These are phyloP conservation scores for Trichoderma gamsii DNA, from an alignment of 495 filamentous ascomycete genomes.

Conservation along the genomic window DNA sequence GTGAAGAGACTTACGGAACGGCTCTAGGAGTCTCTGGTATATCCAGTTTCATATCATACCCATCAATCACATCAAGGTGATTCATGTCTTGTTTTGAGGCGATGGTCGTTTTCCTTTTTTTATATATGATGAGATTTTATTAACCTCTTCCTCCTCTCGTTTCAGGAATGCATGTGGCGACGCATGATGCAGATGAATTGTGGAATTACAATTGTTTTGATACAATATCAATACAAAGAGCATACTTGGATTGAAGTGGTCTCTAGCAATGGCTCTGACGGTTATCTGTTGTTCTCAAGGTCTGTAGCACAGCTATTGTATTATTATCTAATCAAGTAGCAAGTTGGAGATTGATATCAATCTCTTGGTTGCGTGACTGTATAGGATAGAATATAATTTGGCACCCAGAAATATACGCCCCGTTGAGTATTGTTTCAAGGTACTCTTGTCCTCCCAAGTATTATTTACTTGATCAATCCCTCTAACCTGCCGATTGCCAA, in stretches of 20 bases:
- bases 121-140: neutral
- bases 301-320: neutral
- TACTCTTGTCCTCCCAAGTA: neutral
- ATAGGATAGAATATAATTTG: neutral
- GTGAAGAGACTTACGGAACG: neutral
- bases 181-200: slow-evolving; percentile 5
- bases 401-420: neutral
- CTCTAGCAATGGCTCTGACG: neutral
- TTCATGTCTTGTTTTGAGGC: neutral
- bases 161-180: slow-evolving; percentile 8
- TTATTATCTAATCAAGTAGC: neutral
- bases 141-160: neutral
- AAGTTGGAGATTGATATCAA: neutral
- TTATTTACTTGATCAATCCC: neutral
- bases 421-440: neutral
- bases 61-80: neutral
- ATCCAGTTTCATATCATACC: slow-evolving; percentile 2
- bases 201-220: slow-evolving; percentile 10
- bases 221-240: slow-evolving; percentile 12
- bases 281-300: neutral
- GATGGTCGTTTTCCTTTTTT: neutral
- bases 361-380: neutral
- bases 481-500: no score
- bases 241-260: neutral
- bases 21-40: slow-evolving; percentile 8